A percentile compares a stretch with the other conserved stretches of the same genome.
Conservation (phyloP, 805 yeast genomes). For the Yarrowia porcina region DNA sequence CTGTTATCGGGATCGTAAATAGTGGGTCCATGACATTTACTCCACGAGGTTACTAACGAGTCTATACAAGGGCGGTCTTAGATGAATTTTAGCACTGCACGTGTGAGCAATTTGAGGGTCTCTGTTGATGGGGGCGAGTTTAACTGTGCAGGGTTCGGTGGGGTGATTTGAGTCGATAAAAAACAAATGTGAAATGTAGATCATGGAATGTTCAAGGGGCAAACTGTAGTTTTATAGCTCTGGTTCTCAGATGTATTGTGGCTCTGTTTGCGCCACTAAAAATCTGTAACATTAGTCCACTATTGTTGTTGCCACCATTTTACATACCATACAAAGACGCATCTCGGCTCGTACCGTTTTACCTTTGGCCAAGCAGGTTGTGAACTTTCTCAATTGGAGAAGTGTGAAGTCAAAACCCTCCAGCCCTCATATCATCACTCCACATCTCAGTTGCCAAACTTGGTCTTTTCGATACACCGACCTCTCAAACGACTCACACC, state of each 20-base stretch:
- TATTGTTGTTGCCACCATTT: not conserved
- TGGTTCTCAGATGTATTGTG: not conserved
- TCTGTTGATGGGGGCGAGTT: not conserved
- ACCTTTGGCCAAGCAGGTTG: constrained; percentile 21
- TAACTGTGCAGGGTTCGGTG: constrained; percentile 4
- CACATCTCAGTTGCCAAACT: not conserved
- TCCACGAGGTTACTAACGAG: not conserved
- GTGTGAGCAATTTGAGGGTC: constrained; percentile 10
- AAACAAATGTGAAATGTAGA: not conserved
- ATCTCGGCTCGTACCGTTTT: not conserved
- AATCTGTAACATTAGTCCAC: not conserved
- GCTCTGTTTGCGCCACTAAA: not conserved
- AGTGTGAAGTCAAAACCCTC: not conserved
- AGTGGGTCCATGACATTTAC: not conserved
- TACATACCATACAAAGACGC: not conserved
- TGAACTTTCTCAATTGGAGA: not conserved
- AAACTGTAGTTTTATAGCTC: not conserved
- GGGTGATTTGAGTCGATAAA: not conserved
- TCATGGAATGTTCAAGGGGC: not conserved
- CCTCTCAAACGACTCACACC: not conserved
- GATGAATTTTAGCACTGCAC: constrained; percentile 11
- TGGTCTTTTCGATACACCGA: not conserved
- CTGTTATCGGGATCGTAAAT: not conserved
- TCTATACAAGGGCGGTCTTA: not conserved
- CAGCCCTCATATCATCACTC: constrained; percentile 22